Base-by-base conservation (phyloP, 2,329 filamentous ascomycete genomes). In the Trichophyton equinum region DNA sequence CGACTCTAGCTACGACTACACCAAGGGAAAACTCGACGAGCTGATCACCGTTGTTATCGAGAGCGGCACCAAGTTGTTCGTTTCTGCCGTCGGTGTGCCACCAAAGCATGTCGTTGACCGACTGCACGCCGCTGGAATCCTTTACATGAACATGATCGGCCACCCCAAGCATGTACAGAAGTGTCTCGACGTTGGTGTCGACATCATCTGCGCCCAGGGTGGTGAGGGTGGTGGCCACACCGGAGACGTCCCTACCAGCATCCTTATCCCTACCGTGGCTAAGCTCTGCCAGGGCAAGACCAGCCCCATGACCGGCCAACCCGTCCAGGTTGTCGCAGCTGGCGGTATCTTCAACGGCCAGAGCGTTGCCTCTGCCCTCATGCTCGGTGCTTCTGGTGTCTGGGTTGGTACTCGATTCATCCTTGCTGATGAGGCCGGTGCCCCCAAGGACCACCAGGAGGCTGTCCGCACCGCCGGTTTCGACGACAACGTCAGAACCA, bases 131-230 rank as follows among this genome's bases (percentile, higher is more conserved):
- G 79, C 85, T 70, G 91, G 91, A 67, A 83, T 99, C 68, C 82
- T 95, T 67, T 96, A 95, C 82, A 97, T 97, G 94, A 99, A 99
- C 86, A 99, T 99, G 94, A 91, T 99, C 74, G 94, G 94, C 67
- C 94, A 99, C 82, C 92, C 94, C 72, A 99, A 99, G 85, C 94
- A 99, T 79, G 92, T 96, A 65, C 83, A 90, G 78, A 99, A 97
- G 82, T 95, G 90, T 76, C 82, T 99, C 64, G 90, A 92, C 58
- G 83, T 91, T 62, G 94, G 91, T 66, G 89, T 86, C 68, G 94
- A 99, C 77, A 88, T 99, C 70, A 97, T 99, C 79, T 97, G 92
- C 80, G 94, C 94, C 59, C 94, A 99, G 79, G 94, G 94, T 73
- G 92, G 94, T 69, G 94, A 99, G 79, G 94, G 94, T 65, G 94